These are phyloP conservation scores for Penium margaritaceum DNA, from an alignment of 139 green algal species.

Conservation along the genomic window DNA sequence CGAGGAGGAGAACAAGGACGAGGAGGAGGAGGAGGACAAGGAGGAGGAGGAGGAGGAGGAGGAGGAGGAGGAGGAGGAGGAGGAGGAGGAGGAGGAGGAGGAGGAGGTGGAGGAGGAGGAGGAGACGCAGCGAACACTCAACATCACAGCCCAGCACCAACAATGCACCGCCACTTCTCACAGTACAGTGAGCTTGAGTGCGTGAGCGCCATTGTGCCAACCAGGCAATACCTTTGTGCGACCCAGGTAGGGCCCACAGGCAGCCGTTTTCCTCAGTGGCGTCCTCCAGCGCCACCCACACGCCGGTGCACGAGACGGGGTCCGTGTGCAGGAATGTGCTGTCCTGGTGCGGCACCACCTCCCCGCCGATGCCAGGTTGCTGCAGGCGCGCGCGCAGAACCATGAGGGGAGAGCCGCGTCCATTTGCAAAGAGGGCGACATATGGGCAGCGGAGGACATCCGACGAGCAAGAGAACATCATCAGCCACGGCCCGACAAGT, in stretches of 20 bases:
- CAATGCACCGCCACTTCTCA: not conserved
- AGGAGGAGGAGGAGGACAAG: not conserved
- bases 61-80: not conserved
- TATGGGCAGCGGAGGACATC: too few species aligned
- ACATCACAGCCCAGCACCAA: not conserved
- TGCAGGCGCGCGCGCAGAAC: too few species aligned
- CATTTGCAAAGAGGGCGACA: too few species aligned
- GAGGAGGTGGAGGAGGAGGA: not conserved
- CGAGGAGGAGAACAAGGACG: too few species aligned
- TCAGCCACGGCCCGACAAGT: too few species aligned
- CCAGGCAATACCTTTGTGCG: conserved; percentile 55
- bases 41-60: not conserved
- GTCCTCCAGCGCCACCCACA: conserved; percentile 93
- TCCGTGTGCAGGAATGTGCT: conserved; percentile 81
- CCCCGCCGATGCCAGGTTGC: conserved; percentile 81
- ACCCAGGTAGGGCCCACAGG: conserved; percentile 68
- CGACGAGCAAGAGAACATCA: too few species aligned
- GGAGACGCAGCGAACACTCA: not conserved
- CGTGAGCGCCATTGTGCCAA: conserved; percentile 46
- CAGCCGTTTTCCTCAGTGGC: conserved; percentile 81
- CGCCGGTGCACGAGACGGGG: conserved; percentile 68
- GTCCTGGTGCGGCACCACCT: conserved; percentile 85
- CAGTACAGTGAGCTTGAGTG: not conserved
- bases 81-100: not conserved
- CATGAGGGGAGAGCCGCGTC: too few species aligned